Percentiles rank a stretch among this genome's conserved stretches.
phyloP scores from a whole-genome alignment of 1,139 yeast genomes.

The Williopsis jadinii region DNA sequence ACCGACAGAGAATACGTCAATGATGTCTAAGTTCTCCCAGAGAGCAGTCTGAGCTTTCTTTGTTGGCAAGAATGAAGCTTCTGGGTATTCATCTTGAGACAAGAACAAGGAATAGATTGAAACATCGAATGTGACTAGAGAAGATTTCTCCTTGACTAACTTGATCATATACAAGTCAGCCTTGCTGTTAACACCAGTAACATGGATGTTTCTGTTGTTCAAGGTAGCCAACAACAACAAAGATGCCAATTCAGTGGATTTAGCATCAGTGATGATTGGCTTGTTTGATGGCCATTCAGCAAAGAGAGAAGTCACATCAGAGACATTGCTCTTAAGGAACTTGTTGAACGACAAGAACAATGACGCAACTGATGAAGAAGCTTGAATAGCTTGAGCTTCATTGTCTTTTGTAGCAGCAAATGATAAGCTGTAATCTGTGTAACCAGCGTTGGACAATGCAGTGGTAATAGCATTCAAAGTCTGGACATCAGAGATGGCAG shows the following conservation, averaged over 20 bases:
- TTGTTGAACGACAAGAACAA: constrained; percentile 78
- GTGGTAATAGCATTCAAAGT: constrained; percentile 61
- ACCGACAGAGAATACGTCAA: constrained; percentile 90
- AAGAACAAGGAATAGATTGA: constrained; percentile 74
- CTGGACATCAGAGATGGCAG: constrained; percentile 56
- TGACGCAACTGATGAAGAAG: constrained; percentile 66
- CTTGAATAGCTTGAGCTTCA: constrained; percentile 52
- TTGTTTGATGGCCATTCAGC: constrained; percentile 78
- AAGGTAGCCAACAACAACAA: constrained; percentile 84
- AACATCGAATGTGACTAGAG: constrained; percentile 87
- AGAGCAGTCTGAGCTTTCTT: constrained; percentile 73
- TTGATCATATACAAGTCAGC: constrained; percentile 80
- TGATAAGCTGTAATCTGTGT: constrained; percentile 76
- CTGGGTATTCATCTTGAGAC: constrained; percentile 65
- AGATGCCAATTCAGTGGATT: constrained; percentile 86
- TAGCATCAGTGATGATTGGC: constrained; percentile 90
- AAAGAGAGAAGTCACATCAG: constrained; percentile 72
- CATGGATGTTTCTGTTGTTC: constrained; percentile 79
- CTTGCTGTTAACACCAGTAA: constrained; percentile 75
- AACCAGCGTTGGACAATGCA: constrained; percentile 51
- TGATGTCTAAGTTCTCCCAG: constrained; percentile 65
- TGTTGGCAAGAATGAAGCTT: constrained; percentile 69
- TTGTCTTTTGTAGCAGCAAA: constrained; percentile 79
- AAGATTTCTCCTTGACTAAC: constrained; percentile 78
- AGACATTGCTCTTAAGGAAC: constrained; percentile 58